Evolutionary conservation across 352 stramenopile genomes (phyloP).

Genomic region (Pythium guiyangense): DNA sequence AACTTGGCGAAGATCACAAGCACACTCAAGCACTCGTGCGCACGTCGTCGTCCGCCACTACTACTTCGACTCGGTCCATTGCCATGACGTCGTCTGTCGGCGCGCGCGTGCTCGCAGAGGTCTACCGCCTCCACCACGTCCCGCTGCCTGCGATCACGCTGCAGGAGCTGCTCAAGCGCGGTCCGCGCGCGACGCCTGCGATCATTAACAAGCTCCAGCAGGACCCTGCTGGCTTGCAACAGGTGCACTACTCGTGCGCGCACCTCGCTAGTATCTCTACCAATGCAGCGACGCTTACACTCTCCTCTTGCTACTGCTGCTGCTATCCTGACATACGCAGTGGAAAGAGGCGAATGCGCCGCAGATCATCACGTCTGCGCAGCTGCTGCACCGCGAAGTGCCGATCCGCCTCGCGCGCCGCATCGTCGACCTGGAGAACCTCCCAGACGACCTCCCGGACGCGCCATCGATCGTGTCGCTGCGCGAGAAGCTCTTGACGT

Average conservation of each 20-base stretch:
- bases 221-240: constrained; percentile 36
- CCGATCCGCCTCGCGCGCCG: constrained; percentile 75
- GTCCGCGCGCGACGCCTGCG: constrained; percentile 39
- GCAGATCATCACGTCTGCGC: constrained; percentile 72
- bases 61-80: too few species aligned
- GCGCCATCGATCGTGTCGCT: constrained; percentile 55
- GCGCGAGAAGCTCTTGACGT: constrained; percentile 56
- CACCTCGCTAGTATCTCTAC: too few species aligned
- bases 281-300: not conserved
- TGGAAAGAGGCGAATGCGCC: constrained; percentile 67
- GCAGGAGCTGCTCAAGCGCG: constrained; percentile 66
- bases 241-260: constrained; percentile 14
- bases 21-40: too few species aligned
- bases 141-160: constrained; percentile 77
- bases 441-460: constrained; percentile 61
- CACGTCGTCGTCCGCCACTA: too few species aligned
- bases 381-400: constrained; percentile 73
- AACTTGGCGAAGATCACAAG: too few species aligned
- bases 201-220: constrained; percentile 45
- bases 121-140: constrained; percentile 82
- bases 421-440: constrained; percentile 82
- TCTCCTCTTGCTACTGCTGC: too few species aligned
- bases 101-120: constrained; percentile 68
- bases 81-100: constrained; percentile 32
- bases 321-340: too few species aligned